phyloP scores from a whole-genome alignment of 768 basidiomycete genomes.

The Kwoniella newhampshirensis region DNA sequence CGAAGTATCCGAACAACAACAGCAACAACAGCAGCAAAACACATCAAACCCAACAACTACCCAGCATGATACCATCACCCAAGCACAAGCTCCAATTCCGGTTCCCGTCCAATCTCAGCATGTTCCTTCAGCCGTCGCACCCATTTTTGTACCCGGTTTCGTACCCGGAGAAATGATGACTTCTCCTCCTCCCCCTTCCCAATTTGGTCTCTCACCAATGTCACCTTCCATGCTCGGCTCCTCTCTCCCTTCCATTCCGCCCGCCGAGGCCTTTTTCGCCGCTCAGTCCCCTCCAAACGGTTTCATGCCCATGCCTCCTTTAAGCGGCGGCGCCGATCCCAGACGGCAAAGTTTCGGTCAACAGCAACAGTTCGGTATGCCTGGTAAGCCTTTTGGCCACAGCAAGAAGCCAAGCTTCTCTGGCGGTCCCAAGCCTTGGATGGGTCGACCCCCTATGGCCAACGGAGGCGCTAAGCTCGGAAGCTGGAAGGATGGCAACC shows the following conservation, averaged over 20 bases:
- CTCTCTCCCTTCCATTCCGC: constrained; percentile 40
- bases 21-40: constrained; percentile 7
- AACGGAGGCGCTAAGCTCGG: constrained; percentile 29
- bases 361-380: constrained; percentile 23
- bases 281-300: constrained; percentile 31
- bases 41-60: constrained; percentile 11
- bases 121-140: constrained; percentile 27
- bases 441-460: constrained; percentile 20
- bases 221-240: constrained; percentile 42
- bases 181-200: constrained; percentile 28
- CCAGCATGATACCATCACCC: constrained; percentile 20
- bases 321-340: constrained; percentile 7
- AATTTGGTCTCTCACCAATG: constrained; percentile 37
- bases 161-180: constrained; percentile 4
- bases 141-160: constrained; percentile 27
- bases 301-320: constrained; percentile 9
- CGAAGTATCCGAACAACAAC: constrained; percentile 27
- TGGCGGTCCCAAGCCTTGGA: constrained; percentile 36
- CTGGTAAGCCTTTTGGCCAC: constrained; percentile 34
- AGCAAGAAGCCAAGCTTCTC: constrained; percentile 52
- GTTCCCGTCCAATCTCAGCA: constrained; percentile 12
- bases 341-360: constrained; percentile 40
- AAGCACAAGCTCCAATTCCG: constrained; percentile 3
- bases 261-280: constrained; percentile 45
- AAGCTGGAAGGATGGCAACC: constrained; percentile 48